Evolutionary conservation across 768 basidiomycete species (phyloP).

Genomic region (Bullera alba): DNA sequence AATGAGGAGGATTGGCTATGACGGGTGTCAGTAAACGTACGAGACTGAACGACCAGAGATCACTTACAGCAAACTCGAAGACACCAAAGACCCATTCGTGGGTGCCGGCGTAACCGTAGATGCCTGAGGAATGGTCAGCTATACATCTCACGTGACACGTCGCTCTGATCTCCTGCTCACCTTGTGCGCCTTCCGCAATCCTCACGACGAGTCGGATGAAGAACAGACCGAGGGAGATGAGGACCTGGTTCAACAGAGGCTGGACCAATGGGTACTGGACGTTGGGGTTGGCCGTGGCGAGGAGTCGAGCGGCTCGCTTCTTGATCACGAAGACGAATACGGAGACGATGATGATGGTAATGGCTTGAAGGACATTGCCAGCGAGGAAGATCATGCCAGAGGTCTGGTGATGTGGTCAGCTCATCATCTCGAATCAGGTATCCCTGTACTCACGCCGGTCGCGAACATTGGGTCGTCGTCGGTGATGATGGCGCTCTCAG

Average conservation of each 20-base stretch:
- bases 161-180: conserved; percentile 4
- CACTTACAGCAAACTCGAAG: conserved; percentile 23
- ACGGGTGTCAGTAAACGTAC: background rate
- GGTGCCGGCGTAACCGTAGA: conserved; percentile 16
- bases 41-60: background rate
- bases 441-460: conserved; percentile 10
- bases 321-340: conserved; percentile 21
- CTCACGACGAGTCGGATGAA: conserved; percentile 24
- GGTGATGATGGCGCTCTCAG: conserved; percentile 13
- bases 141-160: background rate
- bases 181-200: conserved; percentile 29
- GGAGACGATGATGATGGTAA: conserved; percentile 27
- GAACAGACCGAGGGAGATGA: conserved; percentile 18
- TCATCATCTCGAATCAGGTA: background rate
- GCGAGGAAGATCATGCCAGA: conserved; percentile 22
- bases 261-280: conserved; percentile 2
- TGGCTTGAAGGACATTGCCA: conserved; percentile 30
- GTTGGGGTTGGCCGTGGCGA: conserved; percentile 8
- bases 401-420: conserved; percentile 7
- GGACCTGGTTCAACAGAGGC: conserved; percentile 21
- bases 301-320: conserved; percentile 13
- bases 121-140: conserved; percentile 7
- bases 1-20: conserved; percentile 27
- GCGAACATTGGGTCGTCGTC: conserved; percentile 25
- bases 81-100: conserved; percentile 27